phyloP scores from a whole-genome alignment of 768 basidiomycete genomes.

The Tricholoma sp. region DNA sequence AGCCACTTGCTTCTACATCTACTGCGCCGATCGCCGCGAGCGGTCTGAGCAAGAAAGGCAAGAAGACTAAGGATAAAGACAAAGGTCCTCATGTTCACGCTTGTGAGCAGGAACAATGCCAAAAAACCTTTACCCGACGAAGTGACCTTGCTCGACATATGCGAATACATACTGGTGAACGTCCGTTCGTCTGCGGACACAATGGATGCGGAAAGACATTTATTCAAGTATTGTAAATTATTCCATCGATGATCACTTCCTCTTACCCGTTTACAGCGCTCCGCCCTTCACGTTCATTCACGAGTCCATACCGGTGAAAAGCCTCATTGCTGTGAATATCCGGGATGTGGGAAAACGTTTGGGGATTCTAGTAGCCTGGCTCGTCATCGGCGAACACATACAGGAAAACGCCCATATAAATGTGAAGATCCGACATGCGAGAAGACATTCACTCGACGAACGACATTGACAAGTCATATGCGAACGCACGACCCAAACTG shows the following conservation, averaged over 20 bases:
- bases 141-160: slow-evolving; percentile 83
- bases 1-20: slow-evolving; percentile 52
- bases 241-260: slow-evolving; percentile 6
- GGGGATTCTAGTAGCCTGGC: slow-evolving; percentile 90
- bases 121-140: slow-evolving; percentile 75
- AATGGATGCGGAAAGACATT: slow-evolving; percentile 83
- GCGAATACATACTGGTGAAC: slow-evolving; percentile 87
- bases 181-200: slow-evolving; percentile 74
- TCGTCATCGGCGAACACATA: slow-evolving; percentile 85
- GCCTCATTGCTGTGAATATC: slow-evolving; percentile 87
- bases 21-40: slow-evolving; percentile 24
- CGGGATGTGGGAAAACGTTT: slow-evolving; percentile 82
- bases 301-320: slow-evolving; percentile 93
- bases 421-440: slow-evolving; percentile 80
- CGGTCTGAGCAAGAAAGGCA: slow-evolving; percentile 27
- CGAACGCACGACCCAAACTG: slow-evolving; percentile 79
- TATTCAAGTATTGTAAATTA: slow-evolving; percentile 60
- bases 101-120: slow-evolving; percentile 69
- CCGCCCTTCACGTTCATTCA: slow-evolving; percentile 82
- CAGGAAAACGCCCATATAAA: slow-evolving; percentile 81
- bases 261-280: slow-evolving; percentile 49
- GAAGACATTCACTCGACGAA: slow-evolving; percentile 84
- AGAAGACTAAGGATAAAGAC: slow-evolving; percentile 41
- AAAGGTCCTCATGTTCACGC: slow-evolving; percentile 46
- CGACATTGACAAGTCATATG: slow-evolving; percentile 85